Evolutionary conservation across 2,329 filamentous ascomycete genomes (phyloP), one percentile per base, ranked within the genome.

Genomic region (Fusarium hainanense): DNA sequence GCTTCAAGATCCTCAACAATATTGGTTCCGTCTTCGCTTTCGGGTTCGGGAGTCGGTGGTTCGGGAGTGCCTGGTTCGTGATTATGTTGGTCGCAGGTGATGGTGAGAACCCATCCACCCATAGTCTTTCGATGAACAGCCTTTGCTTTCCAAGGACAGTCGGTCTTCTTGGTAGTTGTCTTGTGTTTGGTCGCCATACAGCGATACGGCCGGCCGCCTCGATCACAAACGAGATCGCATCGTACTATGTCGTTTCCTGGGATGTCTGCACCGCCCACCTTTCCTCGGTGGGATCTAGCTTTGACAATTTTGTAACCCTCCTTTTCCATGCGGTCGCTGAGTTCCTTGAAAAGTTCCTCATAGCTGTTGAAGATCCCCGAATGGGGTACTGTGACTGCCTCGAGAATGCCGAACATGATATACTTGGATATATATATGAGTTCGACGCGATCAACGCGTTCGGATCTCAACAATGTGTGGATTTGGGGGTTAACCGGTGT

Each of bases 231-330:
- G 4, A 83, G 79, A 71, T 83, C 81, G 63, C 79, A 82, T 60
- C 82, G 79, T 34, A 83, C 79, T 54, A 83, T 82, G 44, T 82
- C 80, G 70, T 81, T 82, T n/a, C 77, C 77, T 49, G 80, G 79
- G 54, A 80, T 76, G 69, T 81, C 79, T 37, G 79, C 78, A 44
- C 80, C 81, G 47, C 79, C 79, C 62, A 81, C 77, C 54, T 80
- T 78, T 62, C 79, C 77, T 63, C 81, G 80, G 71, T 83, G 81
- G 27, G 81, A 82, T 61, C 82, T 77, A 30, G 79, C 77, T 72
- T 83, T 83, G 76, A 83, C 82, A 56, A 83, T 79, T 66, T 82
- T 83, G 79, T 82, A 83, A 62, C 82, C 82, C 60, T 83, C 78
- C 69, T 81, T 82, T 60, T 80, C 76, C 77, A 83, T 82, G 34